A percentile compares a stretch with the other conserved stretches of the same genome.
Evolutionary conservation across 192 early-diverging fungal species (phyloP).

Genomic region (Backusella psychrophila): DNA sequence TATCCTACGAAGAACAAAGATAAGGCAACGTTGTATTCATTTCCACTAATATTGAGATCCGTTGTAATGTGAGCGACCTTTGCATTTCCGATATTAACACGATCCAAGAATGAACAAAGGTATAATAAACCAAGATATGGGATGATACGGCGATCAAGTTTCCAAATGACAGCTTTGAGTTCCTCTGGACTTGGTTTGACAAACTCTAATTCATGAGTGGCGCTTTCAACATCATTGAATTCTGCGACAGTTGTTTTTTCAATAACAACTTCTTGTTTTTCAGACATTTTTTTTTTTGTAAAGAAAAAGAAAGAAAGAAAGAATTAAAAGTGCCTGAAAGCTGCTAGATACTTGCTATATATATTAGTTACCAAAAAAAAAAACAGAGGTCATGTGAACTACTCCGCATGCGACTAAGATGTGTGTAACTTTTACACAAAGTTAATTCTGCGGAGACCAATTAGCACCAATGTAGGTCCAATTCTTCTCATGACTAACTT

Average conservation of each 20-base stretch:
- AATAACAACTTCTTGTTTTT: background rate
- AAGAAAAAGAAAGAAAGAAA: background rate
- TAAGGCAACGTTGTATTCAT: conserved; percentile 58
- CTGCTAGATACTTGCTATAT: background rate
- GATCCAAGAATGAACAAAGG: conserved; percentile 68
- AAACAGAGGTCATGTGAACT: background rate
- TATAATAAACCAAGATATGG: conserved; percentile 64
- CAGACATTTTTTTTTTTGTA: background rate
- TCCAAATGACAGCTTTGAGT: conserved; percentile 46
- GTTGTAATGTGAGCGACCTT: conserved; percentile 49
- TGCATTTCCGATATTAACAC: conserved; percentile 70
- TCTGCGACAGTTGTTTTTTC: background rate
- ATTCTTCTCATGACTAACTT: conserved; percentile 1
- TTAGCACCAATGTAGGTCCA: background rate
- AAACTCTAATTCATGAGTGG: conserved; percentile 3
- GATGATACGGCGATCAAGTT: conserved; percentile 62
- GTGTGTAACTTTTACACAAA: background rate
- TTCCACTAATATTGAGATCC: conserved; percentile 41
- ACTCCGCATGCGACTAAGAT: background rate
- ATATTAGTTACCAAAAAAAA: background rate
- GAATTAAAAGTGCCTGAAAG: too few relatives aligned
- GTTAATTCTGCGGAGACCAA: background rate
- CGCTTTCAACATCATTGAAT: background rate
- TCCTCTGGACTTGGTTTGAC: conserved; percentile 20
- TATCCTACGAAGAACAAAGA: conserved; percentile 71